phyloP scores from a whole-genome alignment of 2,329 filamentous ascomycete genomes.

The Plenodomus tracheiphilus region DNA sequence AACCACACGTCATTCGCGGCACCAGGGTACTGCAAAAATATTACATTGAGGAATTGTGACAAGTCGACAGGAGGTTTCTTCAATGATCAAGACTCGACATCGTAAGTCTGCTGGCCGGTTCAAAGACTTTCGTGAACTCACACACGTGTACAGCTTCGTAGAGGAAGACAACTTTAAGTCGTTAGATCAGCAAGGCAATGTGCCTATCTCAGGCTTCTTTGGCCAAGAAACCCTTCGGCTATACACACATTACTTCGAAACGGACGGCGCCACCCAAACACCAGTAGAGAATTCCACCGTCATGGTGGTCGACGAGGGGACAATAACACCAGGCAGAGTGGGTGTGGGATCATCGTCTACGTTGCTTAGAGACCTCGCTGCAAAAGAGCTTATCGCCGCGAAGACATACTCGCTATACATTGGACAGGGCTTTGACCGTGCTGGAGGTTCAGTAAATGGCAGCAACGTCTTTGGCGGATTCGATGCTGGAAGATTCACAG shows the following conservation, averaged over 20 bases:
- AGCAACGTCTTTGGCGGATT: constrained; percentile 51
- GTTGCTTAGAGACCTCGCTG: constrained; percentile 43
- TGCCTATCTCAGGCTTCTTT: constrained; percentile 29
- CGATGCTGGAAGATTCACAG: constrained; percentile 49
- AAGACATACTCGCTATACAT: constrained; percentile 50
- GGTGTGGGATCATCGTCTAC: constrained; percentile 49
- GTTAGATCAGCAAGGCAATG: constrained; percentile 25
- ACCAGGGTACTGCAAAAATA: constrained; percentile 42
- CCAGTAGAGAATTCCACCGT: constrained; percentile 41
- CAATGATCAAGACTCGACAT: constrained; percentile 31
- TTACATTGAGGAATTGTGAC: constrained; percentile 37
- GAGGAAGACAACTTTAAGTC: constrained; percentile 27
- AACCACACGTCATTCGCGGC: constrained; percentile 49
- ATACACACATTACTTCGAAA: constrained; percentile 48
- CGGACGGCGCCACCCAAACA: constrained; percentile 43
- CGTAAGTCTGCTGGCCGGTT: constrained; percentile 25
- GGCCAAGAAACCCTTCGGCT: constrained; percentile 43
- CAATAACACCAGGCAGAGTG: constrained; percentile 38
- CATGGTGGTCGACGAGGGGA: constrained; percentile 38
- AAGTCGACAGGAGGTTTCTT: constrained; percentile 42
- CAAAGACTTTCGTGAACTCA: constrained; percentile 11
- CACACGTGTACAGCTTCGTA: constrained; percentile 24
- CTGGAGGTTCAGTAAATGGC: constrained; percentile 48
- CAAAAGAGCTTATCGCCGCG: constrained; percentile 41
- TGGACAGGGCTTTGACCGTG: constrained; percentile 47